Base-by-base conservation (phyloP, 768 basidiomycete species). In the Vararia minispora region DNA sequence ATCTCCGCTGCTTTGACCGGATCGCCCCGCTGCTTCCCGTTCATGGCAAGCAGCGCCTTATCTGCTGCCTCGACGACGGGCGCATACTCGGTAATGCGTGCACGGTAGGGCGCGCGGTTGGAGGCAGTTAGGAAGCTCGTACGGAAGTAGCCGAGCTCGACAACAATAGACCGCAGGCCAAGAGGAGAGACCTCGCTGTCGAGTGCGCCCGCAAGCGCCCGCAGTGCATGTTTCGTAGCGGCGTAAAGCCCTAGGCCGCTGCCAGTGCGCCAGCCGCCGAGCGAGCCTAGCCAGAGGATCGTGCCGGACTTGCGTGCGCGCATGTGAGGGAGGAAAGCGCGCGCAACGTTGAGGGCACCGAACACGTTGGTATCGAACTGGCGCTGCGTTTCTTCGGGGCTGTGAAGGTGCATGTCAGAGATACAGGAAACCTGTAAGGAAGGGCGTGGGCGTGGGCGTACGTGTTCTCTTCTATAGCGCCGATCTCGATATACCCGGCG, bases 121-220 rank as follows among this genome's bases (percentile, higher is more conserved):
- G 24, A 35, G 20, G 28, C 20, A 3, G 18, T 23, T 45, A 64
- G 48, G 46, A 66, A 56, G 1, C 52, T 43, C 0, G 64, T 65
- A 11, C 64, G 52, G 51, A 64, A 64, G 49, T 61, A 65, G 2
- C 64, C 64, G 29, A 62, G 56, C 26, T 66, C 64, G 23, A 64
- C 41, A 34, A 59, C 61, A 22, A 58, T 52, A 37, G 58, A 59
- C 22, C 60, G 53, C 5, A 67, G 45, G 3, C 65, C 64, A 17
- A 65, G 45, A 1, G 41, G 41, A 8, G 25, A 23, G 8, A 54
- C 31, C 37, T 52, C 52, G 12, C 18, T 28, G 14, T 46, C 27
- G 23, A 53, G 35, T n/a, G 42, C 24, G 36, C 47, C 48, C 16
- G 47, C 29, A 20, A 51, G 17, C 11, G 29, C 48, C 49, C 35